Conservation (phyloP, 495 filamentous ascomycete species). For the Penicillium verhagenii region DNA sequence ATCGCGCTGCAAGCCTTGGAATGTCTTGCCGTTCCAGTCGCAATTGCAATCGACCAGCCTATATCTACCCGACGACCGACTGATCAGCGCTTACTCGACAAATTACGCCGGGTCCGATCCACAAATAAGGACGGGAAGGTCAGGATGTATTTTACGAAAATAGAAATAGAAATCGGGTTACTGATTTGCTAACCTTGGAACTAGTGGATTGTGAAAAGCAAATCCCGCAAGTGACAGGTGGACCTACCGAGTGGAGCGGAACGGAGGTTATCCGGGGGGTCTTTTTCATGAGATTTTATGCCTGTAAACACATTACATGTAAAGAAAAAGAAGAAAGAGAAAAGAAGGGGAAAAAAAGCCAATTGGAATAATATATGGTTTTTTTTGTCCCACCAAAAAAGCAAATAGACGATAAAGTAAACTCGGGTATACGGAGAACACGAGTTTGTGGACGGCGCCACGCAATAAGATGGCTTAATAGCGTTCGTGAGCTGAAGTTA, state of each 20-base stretch:
- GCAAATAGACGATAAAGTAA: too few species aligned
- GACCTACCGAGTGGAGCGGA: not conserved
- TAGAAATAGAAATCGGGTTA: not conserved
- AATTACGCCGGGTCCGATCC: conserved; percentile 8
- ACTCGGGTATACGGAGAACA: not conserved
- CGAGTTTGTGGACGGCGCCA: not conserved
- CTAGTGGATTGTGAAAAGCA: conserved; percentile 11
- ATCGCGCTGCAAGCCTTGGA: conserved; percentile 5
- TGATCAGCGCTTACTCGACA: not conserved
- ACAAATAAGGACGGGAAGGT: conserved; percentile 1
- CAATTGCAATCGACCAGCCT: conserved; percentile 17
- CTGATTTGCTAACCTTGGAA: too few species aligned
- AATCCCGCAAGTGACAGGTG: conserved; percentile 13
- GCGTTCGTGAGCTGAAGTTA: conserved; percentile 10
- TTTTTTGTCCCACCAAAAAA: too few species aligned
- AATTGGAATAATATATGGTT: not conserved
- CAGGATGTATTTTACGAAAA: not conserved
- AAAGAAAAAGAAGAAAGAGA: not conserved
- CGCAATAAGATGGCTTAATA: not conserved
- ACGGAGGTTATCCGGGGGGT: conserved; percentile 2
- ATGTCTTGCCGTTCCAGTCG: conserved; percentile 14
- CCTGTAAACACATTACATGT: not conserved
- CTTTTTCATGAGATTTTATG: too few species aligned
- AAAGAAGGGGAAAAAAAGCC: not conserved
- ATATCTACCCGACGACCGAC: not conserved